phyloP scores from a whole-genome alignment of 768 basidiomycete genomes.

The Lentinula sp. region DNA sequence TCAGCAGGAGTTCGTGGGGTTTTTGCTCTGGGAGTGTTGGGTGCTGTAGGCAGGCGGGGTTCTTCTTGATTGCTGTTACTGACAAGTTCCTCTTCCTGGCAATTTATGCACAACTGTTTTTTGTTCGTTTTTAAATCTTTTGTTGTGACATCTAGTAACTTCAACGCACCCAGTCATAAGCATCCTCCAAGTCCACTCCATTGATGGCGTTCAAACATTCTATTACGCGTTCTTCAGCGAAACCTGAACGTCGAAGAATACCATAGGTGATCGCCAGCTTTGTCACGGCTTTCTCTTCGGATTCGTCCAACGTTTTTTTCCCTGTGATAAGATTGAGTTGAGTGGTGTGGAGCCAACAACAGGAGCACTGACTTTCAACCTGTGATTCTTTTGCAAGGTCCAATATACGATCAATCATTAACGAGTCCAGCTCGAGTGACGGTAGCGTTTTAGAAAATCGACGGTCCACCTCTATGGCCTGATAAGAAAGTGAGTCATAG shows the following conservation, averaged over 20 bases:
- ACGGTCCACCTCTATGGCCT: slow-evolving; percentile 82
- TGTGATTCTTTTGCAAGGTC: slow-evolving; percentile 36
- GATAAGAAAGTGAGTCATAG: neutral
- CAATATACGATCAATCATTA: slow-evolving; percentile 54
- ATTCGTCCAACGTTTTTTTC: slow-evolving; percentile 37
- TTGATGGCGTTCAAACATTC: slow-evolving; percentile 63
- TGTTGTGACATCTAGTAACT: too few relatives aligned
- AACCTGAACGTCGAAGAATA: slow-evolving; percentile 71
- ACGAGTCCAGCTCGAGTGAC: slow-evolving; percentile 54
- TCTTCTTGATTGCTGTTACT: slow-evolving; percentile 7
- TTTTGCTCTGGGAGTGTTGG: slow-evolving; percentile 7
- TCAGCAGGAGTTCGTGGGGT: slow-evolving; percentile 21
- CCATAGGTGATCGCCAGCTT: slow-evolving; percentile 79
- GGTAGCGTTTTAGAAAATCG: slow-evolving; percentile 62
- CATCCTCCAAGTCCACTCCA: slow-evolving; percentile 79
- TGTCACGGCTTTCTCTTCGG: slow-evolving; percentile 65
- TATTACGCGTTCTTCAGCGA: slow-evolving; percentile 59
- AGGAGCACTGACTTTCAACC: slow-evolving; percentile 16
- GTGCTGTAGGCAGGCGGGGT: slow-evolving; percentile 22
- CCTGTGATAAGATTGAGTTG: slow-evolving; percentile 19
- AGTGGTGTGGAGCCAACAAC: neutral
- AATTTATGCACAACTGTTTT: slow-evolving; percentile 60
- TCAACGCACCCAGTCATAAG: slow-evolving; percentile 74
- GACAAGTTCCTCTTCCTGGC: slow-evolving; percentile 51
- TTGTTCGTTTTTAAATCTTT: neutral